Conservation (phyloP, 2,329 filamentous ascomycete genomes). For the Penicillium verrucosum region DNA sequence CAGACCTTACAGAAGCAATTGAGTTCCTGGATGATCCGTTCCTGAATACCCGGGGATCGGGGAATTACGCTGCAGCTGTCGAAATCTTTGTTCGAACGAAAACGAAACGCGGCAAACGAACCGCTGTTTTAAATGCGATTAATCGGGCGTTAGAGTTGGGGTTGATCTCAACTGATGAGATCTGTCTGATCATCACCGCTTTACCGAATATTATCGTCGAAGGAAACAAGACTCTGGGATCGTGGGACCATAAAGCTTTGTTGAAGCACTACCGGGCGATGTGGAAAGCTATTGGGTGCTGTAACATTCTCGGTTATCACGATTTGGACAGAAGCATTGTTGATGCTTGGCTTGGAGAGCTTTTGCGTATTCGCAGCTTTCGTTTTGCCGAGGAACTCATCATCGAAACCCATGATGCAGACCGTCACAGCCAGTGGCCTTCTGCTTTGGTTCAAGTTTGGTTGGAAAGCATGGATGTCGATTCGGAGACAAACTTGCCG, state of each 20-base stretch:
- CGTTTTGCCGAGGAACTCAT: slow-evolving; percentile 31
- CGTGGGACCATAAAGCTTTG: slow-evolving; percentile 17
- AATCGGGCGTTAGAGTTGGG: slow-evolving; percentile 35
- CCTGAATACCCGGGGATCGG: slow-evolving; percentile 35
- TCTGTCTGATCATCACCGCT: slow-evolving; percentile 31
- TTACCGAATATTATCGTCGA: slow-evolving; percentile 23
- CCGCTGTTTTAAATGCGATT: slow-evolving; percentile 26
- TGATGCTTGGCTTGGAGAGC: slow-evolving; percentile 32
- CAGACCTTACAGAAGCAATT: slow-evolving; percentile 23
- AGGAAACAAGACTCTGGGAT: slow-evolving; percentile 12
- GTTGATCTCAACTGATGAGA: slow-evolving; percentile 32
- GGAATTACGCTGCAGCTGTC: slow-evolving; percentile 35
- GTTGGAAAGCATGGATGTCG: slow-evolving; percentile 18
- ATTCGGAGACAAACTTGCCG: slow-evolving; percentile 5
- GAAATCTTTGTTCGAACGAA: slow-evolving; percentile 24
- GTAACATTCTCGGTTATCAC: slow-evolving; percentile 32
- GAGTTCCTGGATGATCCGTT: slow-evolving; percentile 37
- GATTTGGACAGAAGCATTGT: slow-evolving; percentile 33
- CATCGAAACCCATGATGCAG: slow-evolving; percentile 24
- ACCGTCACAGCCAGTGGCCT: slow-evolving; percentile 20
- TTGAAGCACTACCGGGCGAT: slow-evolving; percentile 28
- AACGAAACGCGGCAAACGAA: slow-evolving; percentile 16
- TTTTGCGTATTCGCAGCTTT: slow-evolving; percentile 23
- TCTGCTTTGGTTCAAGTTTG: slow-evolving; percentile 28
- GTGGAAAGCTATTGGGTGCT: slow-evolving; percentile 39